Percentiles rank a stretch among this genome's conserved stretches.
These are phyloP conservation scores for Schizopora paradoxa DNA, from an alignment of 1,284 basidiomycete genomes.

Conservation along the genomic window DNA sequence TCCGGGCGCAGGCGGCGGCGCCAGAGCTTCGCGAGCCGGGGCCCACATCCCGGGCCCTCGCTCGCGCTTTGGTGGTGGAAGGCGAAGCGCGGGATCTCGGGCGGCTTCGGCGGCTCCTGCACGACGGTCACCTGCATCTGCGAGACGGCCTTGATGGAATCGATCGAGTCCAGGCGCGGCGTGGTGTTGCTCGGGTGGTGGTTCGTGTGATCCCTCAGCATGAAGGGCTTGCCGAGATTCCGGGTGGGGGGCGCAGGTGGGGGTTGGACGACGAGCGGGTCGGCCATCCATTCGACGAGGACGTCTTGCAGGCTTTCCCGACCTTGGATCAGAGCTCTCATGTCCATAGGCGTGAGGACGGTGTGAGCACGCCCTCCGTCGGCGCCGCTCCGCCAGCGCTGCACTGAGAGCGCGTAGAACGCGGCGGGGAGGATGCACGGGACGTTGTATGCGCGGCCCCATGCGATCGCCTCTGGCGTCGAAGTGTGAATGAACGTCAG, in stretches of 20 bases:
- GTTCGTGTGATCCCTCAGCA: no score
- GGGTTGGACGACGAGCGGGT: slow-evolving; percentile 18
- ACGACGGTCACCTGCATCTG: neutral
- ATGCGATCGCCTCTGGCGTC: slow-evolving; percentile 23
- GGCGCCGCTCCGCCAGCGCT: slow-evolving; percentile 24
- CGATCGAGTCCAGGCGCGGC: neutral
- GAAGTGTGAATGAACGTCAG: neutral
- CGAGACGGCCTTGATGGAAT: neutral
- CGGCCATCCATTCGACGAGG: slow-evolving; percentile 21
- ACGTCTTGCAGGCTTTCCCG: slow-evolving; percentile 28
- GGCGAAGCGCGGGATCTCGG: slow-evolving; percentile 1
- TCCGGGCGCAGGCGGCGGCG: slow-evolving; percentile 19
- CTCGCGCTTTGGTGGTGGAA: slow-evolving; percentile 10
- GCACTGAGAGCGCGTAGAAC: slow-evolving; percentile 32
- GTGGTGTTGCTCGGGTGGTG: neutral
- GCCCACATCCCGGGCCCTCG: neutral
- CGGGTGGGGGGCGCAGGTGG: neutral
- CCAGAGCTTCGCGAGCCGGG: slow-evolving; percentile 20
- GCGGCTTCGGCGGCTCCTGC: neutral
- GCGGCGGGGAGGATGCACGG: slow-evolving; percentile 30
- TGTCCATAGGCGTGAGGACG: slow-evolving; percentile 27
- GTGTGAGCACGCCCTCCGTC: slow-evolving; percentile 30
- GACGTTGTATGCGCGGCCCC: slow-evolving; percentile 27
- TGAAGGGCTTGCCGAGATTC: slow-evolving; percentile 13
- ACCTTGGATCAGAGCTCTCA: slow-evolving; percentile 30